A percentile compares a stretch with the other conserved stretches of the same genome.
These are phyloP conservation scores for Leccinum fuscescens DNA, from an alignment of 1,284 basidiomycete genomes.

Conservation along the genomic window DNA sequence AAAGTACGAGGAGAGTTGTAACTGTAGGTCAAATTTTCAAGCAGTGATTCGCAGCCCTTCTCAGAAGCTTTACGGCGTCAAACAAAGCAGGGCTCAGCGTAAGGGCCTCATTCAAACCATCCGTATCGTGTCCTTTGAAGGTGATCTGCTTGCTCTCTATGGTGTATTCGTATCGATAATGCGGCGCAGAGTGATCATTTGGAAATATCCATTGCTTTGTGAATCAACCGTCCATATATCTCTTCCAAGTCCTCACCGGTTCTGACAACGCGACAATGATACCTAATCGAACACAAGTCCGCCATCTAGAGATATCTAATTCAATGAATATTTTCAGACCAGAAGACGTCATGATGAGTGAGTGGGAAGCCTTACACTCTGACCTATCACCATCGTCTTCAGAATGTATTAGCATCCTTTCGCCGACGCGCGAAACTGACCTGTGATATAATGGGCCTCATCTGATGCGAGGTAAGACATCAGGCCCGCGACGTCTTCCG, in stretches of 20 bases:
- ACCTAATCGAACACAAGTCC: neutral
- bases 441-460: slow-evolving; percentile 10
- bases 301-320: slow-evolving; percentile 8
- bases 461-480: slow-evolving; percentile 18
- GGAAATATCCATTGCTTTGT: too few relatives aligned
- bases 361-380: slow-evolving; percentile 4
- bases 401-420: neutral
- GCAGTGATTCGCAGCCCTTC: too few relatives aligned
- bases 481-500: slow-evolving; percentile 4
- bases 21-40: too few relatives aligned
- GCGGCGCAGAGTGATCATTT: too few relatives aligned
- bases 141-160: too few relatives aligned
- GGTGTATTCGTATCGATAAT: too few relatives aligned
- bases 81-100: too few relatives aligned
- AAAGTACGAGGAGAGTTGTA: too few relatives aligned
- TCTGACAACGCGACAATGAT: neutral
- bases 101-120: too few relatives aligned
- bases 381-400: slow-evolving; percentile 1
- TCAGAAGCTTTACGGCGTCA: too few relatives aligned
- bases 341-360: neutral
- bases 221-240: neutral
- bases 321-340: neutral
- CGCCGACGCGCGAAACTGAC: neutral
- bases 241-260: neutral
- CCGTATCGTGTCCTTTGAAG: too few relatives aligned